A percentile compares a stretch with the other conserved stretches of the same genome.
These are phyloP conservation scores for Phytophthora pseudosyringae DNA, from an alignment of 352 stramenopile species.

Conservation along the genomic window DNA sequence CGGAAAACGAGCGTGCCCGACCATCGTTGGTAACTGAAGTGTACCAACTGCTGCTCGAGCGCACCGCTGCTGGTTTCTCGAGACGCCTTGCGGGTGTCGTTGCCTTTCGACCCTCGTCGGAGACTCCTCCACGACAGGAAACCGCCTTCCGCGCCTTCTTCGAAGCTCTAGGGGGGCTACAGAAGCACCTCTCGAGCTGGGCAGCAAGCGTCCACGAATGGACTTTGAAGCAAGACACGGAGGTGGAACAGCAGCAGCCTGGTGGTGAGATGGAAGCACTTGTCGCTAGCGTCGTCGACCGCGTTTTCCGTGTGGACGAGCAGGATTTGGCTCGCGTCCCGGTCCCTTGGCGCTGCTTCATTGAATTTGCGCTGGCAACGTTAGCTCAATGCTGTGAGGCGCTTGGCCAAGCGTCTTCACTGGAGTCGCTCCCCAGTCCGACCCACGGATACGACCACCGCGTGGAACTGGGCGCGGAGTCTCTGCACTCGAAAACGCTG, in stretches of 20 bases:
- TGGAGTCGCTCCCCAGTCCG: conserved; percentile 38
- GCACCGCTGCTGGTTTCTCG: conserved; percentile 25
- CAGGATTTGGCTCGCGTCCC: conserved; percentile 35
- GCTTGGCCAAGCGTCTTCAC: conserved; percentile 34
- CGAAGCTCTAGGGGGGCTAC: conserved; percentile 39
- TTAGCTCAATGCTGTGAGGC: conserved; percentile 43
- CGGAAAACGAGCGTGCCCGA: neutral
- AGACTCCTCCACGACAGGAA: conserved; percentile 1
- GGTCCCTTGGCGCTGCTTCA: conserved; percentile 49
- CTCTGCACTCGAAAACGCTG: conserved; percentile 17
- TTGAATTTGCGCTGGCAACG: conserved; percentile 47
- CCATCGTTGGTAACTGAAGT: conserved; percentile 25
- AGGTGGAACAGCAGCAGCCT: neutral
- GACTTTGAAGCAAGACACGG: conserved; percentile 2
- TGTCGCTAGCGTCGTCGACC: conserved; percentile 40
- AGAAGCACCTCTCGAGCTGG: conserved; percentile 80
- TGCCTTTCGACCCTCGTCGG: neutral
- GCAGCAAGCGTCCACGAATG: conserved; percentile 41
- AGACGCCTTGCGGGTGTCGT: conserved; percentile 16
- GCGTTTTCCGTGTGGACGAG: conserved; percentile 44
- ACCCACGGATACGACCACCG: conserved; percentile 21
- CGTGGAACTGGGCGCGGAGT: neutral
- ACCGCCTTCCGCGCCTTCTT: conserved; percentile 22
- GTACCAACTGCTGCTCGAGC: conserved; percentile 29
- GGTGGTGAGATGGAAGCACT: conserved; percentile 14